Evolutionary conservation across 768 basidiomycete genomes (phyloP).

Genomic region (Pleurotus citrinopileatus): DNA sequence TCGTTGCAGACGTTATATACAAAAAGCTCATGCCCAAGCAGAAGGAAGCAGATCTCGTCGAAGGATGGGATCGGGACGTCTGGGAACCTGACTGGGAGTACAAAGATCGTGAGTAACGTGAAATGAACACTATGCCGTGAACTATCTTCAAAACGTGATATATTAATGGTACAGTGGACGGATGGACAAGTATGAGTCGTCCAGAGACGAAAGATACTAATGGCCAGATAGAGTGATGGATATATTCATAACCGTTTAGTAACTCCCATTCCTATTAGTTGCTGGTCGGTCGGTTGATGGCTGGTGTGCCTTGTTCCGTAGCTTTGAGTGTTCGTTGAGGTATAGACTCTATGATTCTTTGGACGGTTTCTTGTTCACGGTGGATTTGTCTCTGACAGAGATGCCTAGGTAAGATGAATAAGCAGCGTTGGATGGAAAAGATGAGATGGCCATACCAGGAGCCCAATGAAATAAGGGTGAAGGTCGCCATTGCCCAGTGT

Average conservation of each 20-base stretch:
- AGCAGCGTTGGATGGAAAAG: not conserved
- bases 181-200: not conserved
- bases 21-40: constrained; percentile 20
- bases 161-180: not conserved
- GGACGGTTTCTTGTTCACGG: not conserved
- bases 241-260: too few species aligned
- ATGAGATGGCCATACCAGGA: constrained; percentile 55
- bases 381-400: constrained; percentile 6
- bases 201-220: not conserved
- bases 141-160: not conserved
- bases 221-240: too few species aligned
- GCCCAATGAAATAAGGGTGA: constrained; percentile 60
- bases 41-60: constrained; percentile 69
- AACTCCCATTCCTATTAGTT: too few species aligned
- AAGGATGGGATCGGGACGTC: constrained; percentile 70
- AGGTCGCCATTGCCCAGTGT: constrained; percentile 80
- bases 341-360: constrained; percentile 5
- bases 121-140: not conserved
- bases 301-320: not conserved
- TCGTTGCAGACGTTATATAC: not conserved
- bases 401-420: not conserved
- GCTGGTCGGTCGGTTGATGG: too few species aligned
- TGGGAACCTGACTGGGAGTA: constrained; percentile 49
- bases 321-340: constrained; percentile 7
- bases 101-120: not conserved